Percentiles rank a stretch among this genome's conserved stretches.
Evolutionary conservation across 1,139 yeast species (phyloP).

Genomic region (Suhomyces bribrorum): DNA sequence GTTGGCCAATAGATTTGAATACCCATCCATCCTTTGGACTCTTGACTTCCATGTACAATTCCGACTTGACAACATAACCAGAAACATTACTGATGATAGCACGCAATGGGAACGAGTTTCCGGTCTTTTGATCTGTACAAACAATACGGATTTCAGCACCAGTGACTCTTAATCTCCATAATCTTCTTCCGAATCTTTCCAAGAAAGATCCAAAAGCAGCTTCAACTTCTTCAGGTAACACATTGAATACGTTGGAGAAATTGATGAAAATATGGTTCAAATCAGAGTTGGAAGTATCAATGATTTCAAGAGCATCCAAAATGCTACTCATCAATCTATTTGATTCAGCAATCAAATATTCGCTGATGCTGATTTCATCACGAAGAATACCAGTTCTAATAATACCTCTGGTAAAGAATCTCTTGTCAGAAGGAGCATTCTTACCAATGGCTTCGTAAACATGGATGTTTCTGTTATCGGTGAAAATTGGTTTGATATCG

Average conservation of each 20-base stretch:
- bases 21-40: conserved; percentile 94
- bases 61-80: conserved; percentile 96
- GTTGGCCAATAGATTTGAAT: conserved; percentile 88
- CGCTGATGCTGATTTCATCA: conserved; percentile 89
- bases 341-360: conserved; percentile 93
- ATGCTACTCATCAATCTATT: conserved; percentile 94
- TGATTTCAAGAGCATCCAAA: conserved; percentile 89
- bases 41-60: conserved; percentile 90
- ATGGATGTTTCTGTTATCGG: conserved; percentile 96
- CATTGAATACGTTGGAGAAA: conserved; percentile 92
- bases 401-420: conserved; percentile 96
- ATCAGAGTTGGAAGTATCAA: conserved; percentile 93
- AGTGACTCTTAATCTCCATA: conserved; percentile 95
- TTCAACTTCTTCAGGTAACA: conserved; percentile 93
- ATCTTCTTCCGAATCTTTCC: conserved; percentile 95
- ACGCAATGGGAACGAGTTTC: conserved; percentile 90
- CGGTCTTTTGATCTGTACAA: conserved; percentile 86
- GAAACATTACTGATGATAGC: conserved; percentile 95
- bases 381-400: conserved; percentile 94
- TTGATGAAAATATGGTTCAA: conserved; percentile 95
- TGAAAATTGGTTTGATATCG: conserved; percentile 90
- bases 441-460: conserved; percentile 96
- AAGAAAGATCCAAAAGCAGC: conserved; percentile 97
- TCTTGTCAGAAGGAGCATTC: conserved; percentile 88
- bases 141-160: conserved; percentile 97